Conservation (phyloP, 768 basidiomycete species). For the Phlebiopsis gigantea region DNA sequence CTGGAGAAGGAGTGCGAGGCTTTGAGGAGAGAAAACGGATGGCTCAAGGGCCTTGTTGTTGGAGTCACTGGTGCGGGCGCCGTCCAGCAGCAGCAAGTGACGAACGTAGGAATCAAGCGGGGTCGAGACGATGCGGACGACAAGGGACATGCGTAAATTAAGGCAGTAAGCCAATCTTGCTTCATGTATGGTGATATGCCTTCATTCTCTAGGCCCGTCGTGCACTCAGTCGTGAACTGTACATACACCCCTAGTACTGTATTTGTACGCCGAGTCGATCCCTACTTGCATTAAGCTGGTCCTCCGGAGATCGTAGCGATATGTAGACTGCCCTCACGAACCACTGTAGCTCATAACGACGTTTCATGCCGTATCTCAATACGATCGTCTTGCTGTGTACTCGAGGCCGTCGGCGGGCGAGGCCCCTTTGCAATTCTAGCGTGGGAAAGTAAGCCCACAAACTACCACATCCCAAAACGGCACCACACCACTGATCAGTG, state of each 20-base stretch:
- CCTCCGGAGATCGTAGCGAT: background rate
- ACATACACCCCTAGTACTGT: conserved; percentile 8
- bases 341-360: background rate
- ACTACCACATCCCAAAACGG: background rate
- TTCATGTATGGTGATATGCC: background rate
- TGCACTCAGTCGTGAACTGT: background rate
- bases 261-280: conserved; percentile 12
- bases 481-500: background rate
- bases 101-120: conserved; percentile 16
- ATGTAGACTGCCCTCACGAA: background rate
- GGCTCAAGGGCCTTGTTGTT: conserved; percentile 87
- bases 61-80: conserved; percentile 74
- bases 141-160: background rate
- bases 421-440: background rate
- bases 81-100: conserved; percentile 19
- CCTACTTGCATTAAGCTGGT: background rate
- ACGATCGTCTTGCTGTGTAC: background rate
- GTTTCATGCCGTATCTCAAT: background rate
- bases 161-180: background rate
- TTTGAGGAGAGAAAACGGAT: conserved; percentile 83
- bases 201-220: background rate
- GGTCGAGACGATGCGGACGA: conserved; percentile 14
- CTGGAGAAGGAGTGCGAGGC: conserved; percentile 91
- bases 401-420: background rate
- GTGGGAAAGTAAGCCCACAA: background rate